These are phyloP conservation scores for Xylaria sp. DNA, from an alignment of 2,329 filamentous ascomycete species.

Conservation along the genomic window DNA sequence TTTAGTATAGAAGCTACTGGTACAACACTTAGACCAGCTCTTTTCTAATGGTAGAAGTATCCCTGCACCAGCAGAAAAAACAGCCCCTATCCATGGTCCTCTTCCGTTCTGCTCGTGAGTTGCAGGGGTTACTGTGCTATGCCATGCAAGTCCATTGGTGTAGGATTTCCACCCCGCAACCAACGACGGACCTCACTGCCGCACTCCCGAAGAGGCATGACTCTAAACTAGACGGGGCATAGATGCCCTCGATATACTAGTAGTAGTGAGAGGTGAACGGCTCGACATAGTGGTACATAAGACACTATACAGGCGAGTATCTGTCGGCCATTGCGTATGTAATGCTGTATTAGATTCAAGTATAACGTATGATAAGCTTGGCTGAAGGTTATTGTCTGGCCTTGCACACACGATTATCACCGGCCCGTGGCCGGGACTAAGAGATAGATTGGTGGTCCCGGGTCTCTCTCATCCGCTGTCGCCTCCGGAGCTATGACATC, in stretches of 20 bases:
- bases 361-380: background rate
- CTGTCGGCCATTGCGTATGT: background rate
- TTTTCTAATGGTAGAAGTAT: too few species aligned
- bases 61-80: background rate
- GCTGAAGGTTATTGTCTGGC: background rate
- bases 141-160: constrained; percentile 23
- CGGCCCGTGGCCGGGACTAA: constrained; percentile 3
- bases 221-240: constrained; percentile 1
- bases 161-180: constrained; percentile 13
- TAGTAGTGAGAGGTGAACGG: background rate
- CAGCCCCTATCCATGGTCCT: background rate
- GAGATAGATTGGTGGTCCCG: background rate
- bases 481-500: constrained; percentile 27
- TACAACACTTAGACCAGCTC: too few species aligned
- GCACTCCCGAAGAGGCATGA: constrained; percentile 18
- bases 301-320: background rate
- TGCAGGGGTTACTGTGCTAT: background rate
- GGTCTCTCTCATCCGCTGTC: constrained; percentile 7
- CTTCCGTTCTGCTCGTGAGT: background rate
- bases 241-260: background rate
- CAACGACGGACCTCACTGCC: constrained; percentile 24
- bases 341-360: background rate
- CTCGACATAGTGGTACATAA: background rate
- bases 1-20: too few species aligned
- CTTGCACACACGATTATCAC: background rate